Evolutionary conservation across 768 basidiomycete genomes (phyloP), one percentile per base, ranked within the genome.

Genomic region (Astraeus odoratus): DNA sequence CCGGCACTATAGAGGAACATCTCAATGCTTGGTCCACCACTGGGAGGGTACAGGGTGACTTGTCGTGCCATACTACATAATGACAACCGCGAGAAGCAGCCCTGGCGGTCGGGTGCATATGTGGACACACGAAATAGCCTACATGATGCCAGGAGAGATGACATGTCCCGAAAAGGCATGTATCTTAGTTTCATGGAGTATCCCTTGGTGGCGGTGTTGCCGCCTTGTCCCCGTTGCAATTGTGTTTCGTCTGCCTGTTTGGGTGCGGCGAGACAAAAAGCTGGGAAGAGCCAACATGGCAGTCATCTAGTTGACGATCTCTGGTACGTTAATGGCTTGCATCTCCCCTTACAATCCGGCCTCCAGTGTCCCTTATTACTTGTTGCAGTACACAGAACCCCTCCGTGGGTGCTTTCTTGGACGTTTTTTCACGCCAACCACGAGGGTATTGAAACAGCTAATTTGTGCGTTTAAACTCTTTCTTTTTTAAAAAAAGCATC

Each of bases 141-240:
- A 20, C 8, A 10, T 20, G 19, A 2, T 9, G 22, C 9, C 15
- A 22, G 18, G 19, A 9, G 19, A 13, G 35, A 36, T 20, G 6
- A 36, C 16, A 19, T 9, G 9, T 36, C 39, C 27, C 13, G 30
- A 53, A 57, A 53, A 51, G 54, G 58, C 36, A 60, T 27, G 52
- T 9, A 50, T 57, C 52, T 54, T 60, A 51, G 47, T 57, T 24
- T 8, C 37, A 37, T 22, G 24, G 6, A 27, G 29, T 22, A 20
- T n/a, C n/a, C 8, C n/a, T 16, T n/a, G 29, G 53, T 57, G 59
- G 48, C 52, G 51, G 54, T 60, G 47, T 38, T 10, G 30, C 44
- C 39, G 43, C 48, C 46, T 47, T 49, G 16, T 44, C 4, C 27
- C 49, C 48, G 50, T 53, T 22, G 58, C 59, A 60, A 59, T 59